Base-by-base conservation (phyloP, 2,329 filamentous ascomycete genomes). In the Aspergillus tamarii region DNA sequence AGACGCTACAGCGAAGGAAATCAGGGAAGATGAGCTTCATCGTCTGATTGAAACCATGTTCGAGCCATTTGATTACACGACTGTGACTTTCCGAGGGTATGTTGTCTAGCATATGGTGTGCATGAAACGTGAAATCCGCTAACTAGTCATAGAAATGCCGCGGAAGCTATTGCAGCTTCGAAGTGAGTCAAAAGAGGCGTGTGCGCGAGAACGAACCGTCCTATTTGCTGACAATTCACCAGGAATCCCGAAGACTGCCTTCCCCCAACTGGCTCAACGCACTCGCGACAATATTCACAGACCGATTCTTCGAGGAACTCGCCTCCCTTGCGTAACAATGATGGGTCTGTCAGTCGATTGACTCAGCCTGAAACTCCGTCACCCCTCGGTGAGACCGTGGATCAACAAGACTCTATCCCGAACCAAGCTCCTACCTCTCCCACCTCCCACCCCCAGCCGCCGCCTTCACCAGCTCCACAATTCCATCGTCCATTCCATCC, bases 41-140 rank as follows among this genome's bases (percentile, higher is more conserved):
- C 89, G 89, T 67, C 91, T 96, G 86, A 97, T 99, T 66, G 95
- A 99, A 78, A 91, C 88, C 5, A 91, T 97, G 73, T 99, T 98
- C 75, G 89, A 91, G 76, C 92, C 94, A 0, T 99, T 98, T 76
- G 95, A 99, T 77, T 99, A 99, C 78, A 97, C 94, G 0, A 81
- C 89, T 3, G 89, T 92, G 23, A 91, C 89, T 4, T 94, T 93
- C 72, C 89, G 89, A 73, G 89, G 89, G 86, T 93, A 83, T 67
- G 88, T 72, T 48, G 36, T 12, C 21, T 32, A 45, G n/a, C n/a
- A 16, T 2, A 30, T 26, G 14, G 32, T 39, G 23, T 36, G 48
- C 50, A 26, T 50, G 11, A 32, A 19, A 55, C 36, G 34, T 55
- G 41, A 39, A 23, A 43, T 56, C 66, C 32, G 67, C 65, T 69